phyloP scores from a whole-genome alignment of 176 grass and related monocot genomes.

The Phyllostachys edulis region DNA sequence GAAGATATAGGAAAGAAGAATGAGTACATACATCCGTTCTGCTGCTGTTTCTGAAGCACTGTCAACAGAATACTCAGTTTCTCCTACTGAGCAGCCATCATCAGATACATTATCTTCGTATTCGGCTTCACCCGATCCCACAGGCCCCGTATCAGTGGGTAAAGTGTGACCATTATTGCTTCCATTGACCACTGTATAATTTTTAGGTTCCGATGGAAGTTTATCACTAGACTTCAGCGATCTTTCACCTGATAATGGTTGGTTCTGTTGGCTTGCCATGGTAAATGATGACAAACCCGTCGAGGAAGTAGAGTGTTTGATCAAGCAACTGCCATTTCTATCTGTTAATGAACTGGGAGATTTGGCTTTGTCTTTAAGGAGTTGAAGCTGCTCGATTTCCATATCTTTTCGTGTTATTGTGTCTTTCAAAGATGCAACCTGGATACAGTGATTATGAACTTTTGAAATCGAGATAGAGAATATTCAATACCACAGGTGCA shows the following conservation, averaged over 20 bases:
- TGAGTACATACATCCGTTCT: slow-evolving; percentile 42
- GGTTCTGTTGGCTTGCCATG: slow-evolving; percentile 44
- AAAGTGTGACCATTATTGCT: slow-evolving; percentile 12
- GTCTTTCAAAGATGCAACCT: slow-evolving; percentile 95
- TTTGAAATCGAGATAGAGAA: slow-evolving; percentile 26
- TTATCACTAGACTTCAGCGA: slow-evolving; percentile 8
- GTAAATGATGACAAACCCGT: slow-evolving; percentile 30
- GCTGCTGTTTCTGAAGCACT: slow-evolving; percentile 50
- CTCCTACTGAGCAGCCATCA: slow-evolving; percentile 55
- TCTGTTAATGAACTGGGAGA: slow-evolving; percentile 42
- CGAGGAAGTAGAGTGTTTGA: slow-evolving; percentile 54
- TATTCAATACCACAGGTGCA: neutral
- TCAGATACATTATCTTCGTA: slow-evolving; percentile 79
- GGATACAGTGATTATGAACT: slow-evolving; percentile 15
- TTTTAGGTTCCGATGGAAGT: slow-evolving; percentile 27
- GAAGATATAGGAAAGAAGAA: neutral
- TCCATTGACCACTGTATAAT: slow-evolving; percentile 34
- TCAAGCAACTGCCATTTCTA: slow-evolving; percentile 32
- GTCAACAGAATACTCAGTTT: slow-evolving; percentile 67
- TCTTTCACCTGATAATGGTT: slow-evolving; percentile 34
- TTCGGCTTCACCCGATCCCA: slow-evolving; percentile 45
- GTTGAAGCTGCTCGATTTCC: slow-evolving; percentile 81
- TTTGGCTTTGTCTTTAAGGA: slow-evolving; percentile 57
- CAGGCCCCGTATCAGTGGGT: slow-evolving; percentile 28
- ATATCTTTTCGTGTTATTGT: slow-evolving; percentile 78